These are phyloP conservation scores for Xylaria venustula DNA, from an alignment of 495 filamentous ascomycete species.

Conservation along the genomic window DNA sequence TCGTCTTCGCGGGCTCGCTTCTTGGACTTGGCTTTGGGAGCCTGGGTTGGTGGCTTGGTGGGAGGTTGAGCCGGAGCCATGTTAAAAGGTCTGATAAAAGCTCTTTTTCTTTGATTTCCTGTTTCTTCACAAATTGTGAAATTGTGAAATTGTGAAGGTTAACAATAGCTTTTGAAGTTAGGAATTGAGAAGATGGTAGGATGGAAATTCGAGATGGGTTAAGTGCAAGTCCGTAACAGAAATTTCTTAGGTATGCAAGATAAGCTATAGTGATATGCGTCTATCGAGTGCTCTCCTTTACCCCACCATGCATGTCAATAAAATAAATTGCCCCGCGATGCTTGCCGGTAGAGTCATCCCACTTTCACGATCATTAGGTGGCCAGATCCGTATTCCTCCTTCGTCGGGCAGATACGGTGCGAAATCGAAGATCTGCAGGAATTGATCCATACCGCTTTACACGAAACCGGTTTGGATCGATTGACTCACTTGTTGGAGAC, in stretches of 20 bases:
- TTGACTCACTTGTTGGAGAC: neutral
- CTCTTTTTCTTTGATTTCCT: neutral
- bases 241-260: slow-evolving; percentile 16
- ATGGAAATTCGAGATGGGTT: neutral
- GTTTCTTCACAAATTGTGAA: no score
- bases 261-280: slow-evolving; percentile 18
- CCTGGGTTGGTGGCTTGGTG: neutral
- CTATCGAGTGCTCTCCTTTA: slow-evolving; percentile 6
- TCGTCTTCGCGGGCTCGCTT: slow-evolving; percentile 41
- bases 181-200: neutral
- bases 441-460: neutral
- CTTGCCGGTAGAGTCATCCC: slow-evolving; percentile 24
- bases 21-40: slow-evolving; percentile 30
- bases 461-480: no score
- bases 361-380: neutral
- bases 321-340: slow-evolving; percentile 27
- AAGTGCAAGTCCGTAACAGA: neutral
- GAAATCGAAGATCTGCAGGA: no score
- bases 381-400: neutral
- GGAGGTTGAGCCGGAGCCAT: neutral
- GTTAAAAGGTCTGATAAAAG: neutral
- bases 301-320: slow-evolving; percentile 9
- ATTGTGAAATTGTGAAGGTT: no score
- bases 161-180: neutral
- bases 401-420: neutral